Evolutionary conservation across 371 early-diverging fungal species (phyloP), one percentile per base, ranked within the genome.

Genomic region (Apophysomyces variabilis): DNA sequence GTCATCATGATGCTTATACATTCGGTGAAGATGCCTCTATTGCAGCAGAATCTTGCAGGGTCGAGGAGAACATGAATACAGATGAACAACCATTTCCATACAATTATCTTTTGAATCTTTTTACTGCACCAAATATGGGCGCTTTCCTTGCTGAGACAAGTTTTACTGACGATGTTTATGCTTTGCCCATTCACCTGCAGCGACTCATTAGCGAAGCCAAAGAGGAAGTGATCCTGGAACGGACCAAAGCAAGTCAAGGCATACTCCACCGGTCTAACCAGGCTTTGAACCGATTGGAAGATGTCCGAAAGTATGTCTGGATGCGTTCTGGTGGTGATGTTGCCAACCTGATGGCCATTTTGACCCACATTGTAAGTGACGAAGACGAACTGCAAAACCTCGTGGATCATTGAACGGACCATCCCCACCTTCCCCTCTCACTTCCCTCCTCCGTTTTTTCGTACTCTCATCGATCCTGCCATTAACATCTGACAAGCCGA

Each of bases 331-430:
- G 69, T 36, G 77, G 73, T 14, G 80, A 79, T 57, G 60, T 74
- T 38, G 69, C 75, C 18, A 74, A 68, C 38, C 43, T 79, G 4
- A 79, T 79, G 70, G 54, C 57, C 1, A 57, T 61, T 14, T 38
- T 79, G 1, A 56, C 57, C 56, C 73, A 79, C 61, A 61, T 79
- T 4, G 63, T 79, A 37, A 64, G 68, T 47, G 75, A 79, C 61
- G 80, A 79, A 44, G 80, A 74, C 60, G 70, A 72, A 60, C 64
- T 72, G 56, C 67, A 71, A 21, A 58, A 64, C 36, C 21, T 50
- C 9, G 54, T 50, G 7, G 11, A 50, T 11, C 54, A 50, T 50
- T 63, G 47, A 63, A 56, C 39, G 47, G 26, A 56, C 56, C 11
- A 6, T 47, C 38, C 4, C 36, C 57, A n/a, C 35, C 54, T 21